These are phyloP conservation scores for Fusarium sp. DNA, from an alignment of 2,329 filamentous ascomycete species.

Conservation along the genomic window DNA sequence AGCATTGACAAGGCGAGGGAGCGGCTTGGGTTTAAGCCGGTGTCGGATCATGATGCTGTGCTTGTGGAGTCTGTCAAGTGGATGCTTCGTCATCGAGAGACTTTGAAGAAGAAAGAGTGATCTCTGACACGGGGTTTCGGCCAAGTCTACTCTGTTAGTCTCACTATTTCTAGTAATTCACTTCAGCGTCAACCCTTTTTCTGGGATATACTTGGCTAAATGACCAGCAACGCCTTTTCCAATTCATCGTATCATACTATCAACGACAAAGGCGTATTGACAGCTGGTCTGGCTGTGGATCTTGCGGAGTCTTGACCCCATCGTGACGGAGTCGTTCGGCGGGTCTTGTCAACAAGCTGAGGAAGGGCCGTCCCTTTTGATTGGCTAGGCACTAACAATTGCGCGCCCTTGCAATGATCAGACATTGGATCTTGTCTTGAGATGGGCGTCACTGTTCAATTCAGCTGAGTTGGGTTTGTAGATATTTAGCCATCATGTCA, in stretches of 20 bases:
- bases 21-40: conserved; percentile 7
- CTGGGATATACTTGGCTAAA: neutral
- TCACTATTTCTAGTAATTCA: neutral
- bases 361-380: neutral
- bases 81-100: conserved; percentile 21
- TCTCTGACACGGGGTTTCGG: neutral
- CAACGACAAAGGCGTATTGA: conserved; percentile 11
- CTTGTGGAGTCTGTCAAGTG: conserved; percentile 11
- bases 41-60: conserved; percentile 26
- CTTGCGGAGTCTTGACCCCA: neutral
- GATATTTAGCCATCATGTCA: neutral
- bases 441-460: neutral
- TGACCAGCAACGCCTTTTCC: neutral
- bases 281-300: neutral
- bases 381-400: neutral
- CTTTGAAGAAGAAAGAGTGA: neutral
- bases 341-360: neutral
- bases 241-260: neutral
- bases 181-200: neutral
- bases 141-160: neutral
- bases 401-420: conserved; percentile 19
- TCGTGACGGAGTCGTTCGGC: neutral
- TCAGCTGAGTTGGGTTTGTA: neutral
- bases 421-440: neutral
- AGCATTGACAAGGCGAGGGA: conserved; percentile 23